phyloP scores from a whole-genome alignment of 2,329 filamentous ascomycete genomes.

The Aspergillus persii region DNA sequence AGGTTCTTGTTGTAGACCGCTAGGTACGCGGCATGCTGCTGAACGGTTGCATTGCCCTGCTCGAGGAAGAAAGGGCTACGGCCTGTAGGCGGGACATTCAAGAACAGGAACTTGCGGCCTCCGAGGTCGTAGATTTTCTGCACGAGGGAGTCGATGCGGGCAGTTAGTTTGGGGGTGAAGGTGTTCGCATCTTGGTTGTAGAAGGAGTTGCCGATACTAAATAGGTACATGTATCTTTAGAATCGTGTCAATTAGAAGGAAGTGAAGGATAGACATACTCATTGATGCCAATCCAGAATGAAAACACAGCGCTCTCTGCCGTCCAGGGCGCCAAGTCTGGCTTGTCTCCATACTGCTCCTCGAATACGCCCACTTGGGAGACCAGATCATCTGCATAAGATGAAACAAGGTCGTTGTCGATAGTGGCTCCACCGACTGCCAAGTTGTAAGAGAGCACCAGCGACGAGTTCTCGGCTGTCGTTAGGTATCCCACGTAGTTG shows the following conservation, averaged over 20 bases:
- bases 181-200: slow-evolving; percentile 29
- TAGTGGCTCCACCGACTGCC: slow-evolving; percentile 55
- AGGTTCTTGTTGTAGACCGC: slow-evolving; percentile 25
- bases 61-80: slow-evolving; percentile 24
- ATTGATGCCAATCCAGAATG: slow-evolving; percentile 36
- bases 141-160: slow-evolving; percentile 44
- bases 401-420: slow-evolving; percentile 51
- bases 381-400: slow-evolving; percentile 55
- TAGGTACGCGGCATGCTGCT: slow-evolving; percentile 23
- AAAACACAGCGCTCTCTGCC: slow-evolving; percentile 27
- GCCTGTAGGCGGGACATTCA: slow-evolving; percentile 56
- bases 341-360: slow-evolving; percentile 40
- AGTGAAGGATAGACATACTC: slow-evolving; percentile 20
- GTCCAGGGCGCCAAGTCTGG: slow-evolving; percentile 27
- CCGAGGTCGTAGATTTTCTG: slow-evolving; percentile 53
- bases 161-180: slow-evolving; percentile 40
- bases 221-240: not conserved
- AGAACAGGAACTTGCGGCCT: slow-evolving; percentile 57
- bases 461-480: slow-evolving; percentile 48
- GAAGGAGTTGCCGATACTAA: slow-evolving; percentile 26
- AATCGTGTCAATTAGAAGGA: no score
- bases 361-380: slow-evolving; percentile 43
- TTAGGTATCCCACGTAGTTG: slow-evolving; percentile 55
- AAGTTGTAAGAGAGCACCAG: slow-evolving; percentile 53
- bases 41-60: slow-evolving; percentile 17